Percentiles rank a stretch among this genome's conserved stretches.
Conservation (phyloP, 495 filamentous ascomycete genomes). For the Tuber magnatum region DNA sequence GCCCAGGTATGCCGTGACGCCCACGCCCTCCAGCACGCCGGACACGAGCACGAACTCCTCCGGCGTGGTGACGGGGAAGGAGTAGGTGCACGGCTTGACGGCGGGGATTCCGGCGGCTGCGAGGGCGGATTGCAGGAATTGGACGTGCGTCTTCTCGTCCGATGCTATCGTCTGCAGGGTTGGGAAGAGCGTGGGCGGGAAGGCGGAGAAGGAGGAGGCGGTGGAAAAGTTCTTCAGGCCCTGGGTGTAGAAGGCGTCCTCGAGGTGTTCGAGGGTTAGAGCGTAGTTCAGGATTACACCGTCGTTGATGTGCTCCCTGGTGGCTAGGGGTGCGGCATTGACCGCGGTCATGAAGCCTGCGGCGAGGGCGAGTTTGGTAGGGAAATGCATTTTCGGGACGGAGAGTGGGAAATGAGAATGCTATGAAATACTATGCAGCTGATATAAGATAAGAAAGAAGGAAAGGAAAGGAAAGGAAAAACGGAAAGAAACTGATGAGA, state of each 20-base stretch:
- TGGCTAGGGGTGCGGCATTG: not conserved
- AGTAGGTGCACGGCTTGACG: conserved; percentile 52
- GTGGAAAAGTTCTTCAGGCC: conserved; percentile 53
- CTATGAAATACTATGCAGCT: not conserved
- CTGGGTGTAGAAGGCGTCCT: conserved; percentile 51
- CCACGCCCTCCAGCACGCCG: conserved; percentile 54
- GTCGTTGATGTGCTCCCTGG: not conserved
- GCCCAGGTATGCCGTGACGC: conserved; percentile 55
- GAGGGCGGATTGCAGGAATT: conserved; percentile 47
- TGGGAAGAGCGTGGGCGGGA: not conserved
- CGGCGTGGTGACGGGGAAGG: conserved; percentile 51
- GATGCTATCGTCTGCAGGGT: conserved; percentile 41
- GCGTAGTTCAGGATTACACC: conserved; percentile 16
- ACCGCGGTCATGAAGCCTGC: not conserved
- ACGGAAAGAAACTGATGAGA: not conserved
- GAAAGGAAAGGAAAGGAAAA: not conserved
- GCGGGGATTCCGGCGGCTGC: conserved; percentile 46
- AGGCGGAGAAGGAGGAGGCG: conserved; percentile 49
- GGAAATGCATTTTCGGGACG: not conserved
- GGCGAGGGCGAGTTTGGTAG: not conserved
- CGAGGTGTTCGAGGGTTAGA: conserved; percentile 49
- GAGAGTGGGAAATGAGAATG: not conserved
- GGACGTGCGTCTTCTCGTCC: conserved; percentile 55
- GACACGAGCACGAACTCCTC: conserved; percentile 48
- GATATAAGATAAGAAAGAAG: not conserved